Evolutionary conservation across 495 filamentous ascomycete species (phyloP), one percentile per base, ranked within the genome.

Genomic region (Cetradonia linearis): DNA sequence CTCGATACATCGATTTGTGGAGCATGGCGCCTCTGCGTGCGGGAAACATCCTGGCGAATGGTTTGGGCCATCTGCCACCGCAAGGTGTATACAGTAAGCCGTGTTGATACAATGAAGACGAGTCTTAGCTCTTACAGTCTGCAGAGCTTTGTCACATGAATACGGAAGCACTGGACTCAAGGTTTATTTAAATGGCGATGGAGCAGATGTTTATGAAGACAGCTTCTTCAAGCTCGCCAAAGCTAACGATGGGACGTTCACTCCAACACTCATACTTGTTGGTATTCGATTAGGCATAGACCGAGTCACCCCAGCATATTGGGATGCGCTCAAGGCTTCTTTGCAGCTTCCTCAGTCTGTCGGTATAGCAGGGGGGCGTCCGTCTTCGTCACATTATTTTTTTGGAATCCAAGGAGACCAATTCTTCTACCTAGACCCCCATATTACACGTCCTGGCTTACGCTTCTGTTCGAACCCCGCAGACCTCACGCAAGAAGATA

Each of bases 31-130:
- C 20, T 76, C 81, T 36, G 87, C 86, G 14, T 98, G 93, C 69
- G 91, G 89, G 8, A 97, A 96, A 69, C 86, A 91, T 70, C 92
- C 94, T 0, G 94, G 94, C 28, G 88, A 96, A 72, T 99, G 94
- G 94, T 99, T 99, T 77, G 94, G 94, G 11, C 94, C 94, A n/a
- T 95, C 89, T 18, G 93, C 94, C 7, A 94, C 94, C 2, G 89
- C 94, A n/a, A 82, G 84, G 60, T 96, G 94, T 70, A 95, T 99
- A 57, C 85, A 94, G 91, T 96, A 72, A 67, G 89, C 76, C 31
- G 14, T 9, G n/a, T 14, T 23, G 38, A 28, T 18, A 31, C 31
- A 6, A 14, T 23, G 9, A 31, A 31, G 37, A 14, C 14, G 20
- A n/a, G 8, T 33, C 16, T 25, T 14, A 25, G n/a, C 36, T 64